Evolutionary conservation across 2,329 filamentous ascomycete species (phyloP).

Genomic region (Amauroascus verrucosus): DNA sequence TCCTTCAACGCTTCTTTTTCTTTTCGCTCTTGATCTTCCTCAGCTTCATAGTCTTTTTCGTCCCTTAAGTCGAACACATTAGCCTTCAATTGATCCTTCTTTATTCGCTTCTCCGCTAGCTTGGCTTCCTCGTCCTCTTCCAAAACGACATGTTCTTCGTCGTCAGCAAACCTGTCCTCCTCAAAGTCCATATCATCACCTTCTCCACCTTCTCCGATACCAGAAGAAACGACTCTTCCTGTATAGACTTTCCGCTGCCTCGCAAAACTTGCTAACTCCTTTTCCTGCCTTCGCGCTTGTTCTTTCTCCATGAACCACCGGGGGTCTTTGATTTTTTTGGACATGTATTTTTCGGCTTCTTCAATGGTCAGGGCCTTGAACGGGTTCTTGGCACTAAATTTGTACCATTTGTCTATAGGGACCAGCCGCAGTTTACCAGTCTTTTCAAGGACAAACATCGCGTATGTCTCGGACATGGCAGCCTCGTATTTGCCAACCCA

Average conservation of each 20-base stretch:
- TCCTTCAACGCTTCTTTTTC: slow-evolving; percentile 60
- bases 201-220: slow-evolving; percentile 44
- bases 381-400: slow-evolving; percentile 43
- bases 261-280: slow-evolving; percentile 48
- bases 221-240: slow-evolving; percentile 36
- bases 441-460: slow-evolving; percentile 66
- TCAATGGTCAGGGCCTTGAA: slow-evolving; percentile 71
- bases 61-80: slow-evolving; percentile 73
- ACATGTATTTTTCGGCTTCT: slow-evolving; percentile 75
- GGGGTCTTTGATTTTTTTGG: slow-evolving; percentile 62
- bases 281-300: slow-evolving; percentile 44
- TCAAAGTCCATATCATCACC: slow-evolving; percentile 58
- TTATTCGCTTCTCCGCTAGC: slow-evolving; percentile 60
- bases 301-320: slow-evolving; percentile 67
- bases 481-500: slow-evolving; percentile 90
- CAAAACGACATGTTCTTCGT: slow-evolving; percentile 71
- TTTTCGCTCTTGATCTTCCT: slow-evolving; percentile 52
- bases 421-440: slow-evolving; percentile 68
- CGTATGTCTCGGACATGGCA: slow-evolving; percentile 68
- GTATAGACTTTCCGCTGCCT: slow-evolving; percentile 39
- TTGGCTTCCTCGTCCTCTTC: slow-evolving; percentile 75
- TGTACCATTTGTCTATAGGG: slow-evolving; percentile 93
- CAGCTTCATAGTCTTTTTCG: slow-evolving; percentile 58
- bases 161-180: slow-evolving; percentile 70
- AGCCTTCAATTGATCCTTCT: slow-evolving; percentile 72